A percentile compares a stretch with the other conserved stretches of the same genome.
phyloP scores from a whole-genome alignment of 2,329 filamentous ascomycete genomes.

The Calonectria pauciramosa region DNA sequence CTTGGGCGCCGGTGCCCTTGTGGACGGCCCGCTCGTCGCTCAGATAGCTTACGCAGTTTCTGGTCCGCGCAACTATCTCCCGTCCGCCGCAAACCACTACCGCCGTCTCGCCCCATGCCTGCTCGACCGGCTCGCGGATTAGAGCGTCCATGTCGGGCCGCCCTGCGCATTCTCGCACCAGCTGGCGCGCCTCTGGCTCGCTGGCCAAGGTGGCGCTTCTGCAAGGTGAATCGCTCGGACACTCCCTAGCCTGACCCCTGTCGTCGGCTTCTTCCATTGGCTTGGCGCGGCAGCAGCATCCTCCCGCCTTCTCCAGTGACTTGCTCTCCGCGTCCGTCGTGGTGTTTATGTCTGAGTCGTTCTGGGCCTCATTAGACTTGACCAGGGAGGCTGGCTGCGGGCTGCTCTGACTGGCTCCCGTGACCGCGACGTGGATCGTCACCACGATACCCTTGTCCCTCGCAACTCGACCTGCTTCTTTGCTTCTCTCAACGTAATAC shows the following conservation, averaged over 20 bases:
- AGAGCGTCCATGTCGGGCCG: constrained; percentile 66
- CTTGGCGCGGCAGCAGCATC: constrained; percentile 41
- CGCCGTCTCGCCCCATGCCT: constrained; percentile 71
- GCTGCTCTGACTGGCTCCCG: constrained; percentile 46
- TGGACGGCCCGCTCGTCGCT: constrained; percentile 74
- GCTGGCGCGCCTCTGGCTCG: constrained; percentile 35
- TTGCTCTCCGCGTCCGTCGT: constrained; percentile 30
- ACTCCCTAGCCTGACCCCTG: not conserved
- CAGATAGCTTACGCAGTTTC: constrained; percentile 68
- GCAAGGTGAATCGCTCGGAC: constrained; percentile 33
- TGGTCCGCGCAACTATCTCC: constrained; percentile 65
- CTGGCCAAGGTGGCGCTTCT: constrained; percentile 14
- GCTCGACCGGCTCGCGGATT: constrained; percentile 68
- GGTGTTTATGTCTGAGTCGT: constrained; percentile 38
- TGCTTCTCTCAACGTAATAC: constrained; percentile 67
- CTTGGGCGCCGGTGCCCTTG: constrained; percentile 74
- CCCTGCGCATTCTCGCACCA: constrained; percentile 59
- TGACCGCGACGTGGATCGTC: constrained; percentile 68
- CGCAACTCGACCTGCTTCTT: constrained; percentile 57
- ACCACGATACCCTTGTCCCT: constrained; percentile 62
- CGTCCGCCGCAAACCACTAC: constrained; percentile 72
- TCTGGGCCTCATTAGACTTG: constrained; percentile 25
- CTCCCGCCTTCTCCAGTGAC: constrained; percentile 26
- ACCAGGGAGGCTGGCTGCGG: constrained; percentile 46
- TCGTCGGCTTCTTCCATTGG: constrained; percentile 31